Base-by-base conservation (phyloP, 306 rosid species). In the Pyrus pyrifolia region DNA sequence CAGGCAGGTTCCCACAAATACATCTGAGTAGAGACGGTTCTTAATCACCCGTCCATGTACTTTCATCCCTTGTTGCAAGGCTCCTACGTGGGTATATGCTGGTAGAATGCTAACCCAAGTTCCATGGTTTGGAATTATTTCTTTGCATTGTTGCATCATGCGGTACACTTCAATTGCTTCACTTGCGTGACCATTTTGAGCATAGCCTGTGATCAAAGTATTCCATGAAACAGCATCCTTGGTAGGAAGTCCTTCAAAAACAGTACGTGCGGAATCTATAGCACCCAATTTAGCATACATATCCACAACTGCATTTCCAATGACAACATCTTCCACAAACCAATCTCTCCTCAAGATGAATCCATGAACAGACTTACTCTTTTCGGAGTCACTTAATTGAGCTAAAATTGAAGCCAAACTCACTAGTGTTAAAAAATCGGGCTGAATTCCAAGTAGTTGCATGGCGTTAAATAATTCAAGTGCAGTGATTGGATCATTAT, bases 181-280 rank as follows among this genome's bases (percentile, higher is more conserved):
- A 19, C 80, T 76, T 40, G 90, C 90, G 17, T 78, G 82, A 68
- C 90, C 87, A 46, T 86, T 86, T 81, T 86, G 90, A 51, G 90
- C 78, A 72, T 81, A 84, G 42, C 90, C 81, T 9, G 87, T 84
- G 67, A 86, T 86, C 80, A 86, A 76, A 64, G 86, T 63, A 46
- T 84, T 86, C 90, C 90, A 86, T 7, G 90, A 78, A 62, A 84
- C 27, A 27, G 77, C 84, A 45, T 86, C 87, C 78, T 76, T 86
- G 68, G 61, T 46, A 11, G 81, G 79, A 73, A 83, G 86, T 35
- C 77, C 73, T 72, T 81, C 86, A 35, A 86, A 86, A 73, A 86
- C 84, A 1, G 61, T 57, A 23, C 51, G 78, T 2, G 87, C 84
- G 3, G 73, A 76, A 71, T 79, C 80, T 40, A 84, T 84, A 51